phyloP scores from a whole-genome alignment of 495 filamentous ascomycete species.

The Xylaria palmicola region DNA sequence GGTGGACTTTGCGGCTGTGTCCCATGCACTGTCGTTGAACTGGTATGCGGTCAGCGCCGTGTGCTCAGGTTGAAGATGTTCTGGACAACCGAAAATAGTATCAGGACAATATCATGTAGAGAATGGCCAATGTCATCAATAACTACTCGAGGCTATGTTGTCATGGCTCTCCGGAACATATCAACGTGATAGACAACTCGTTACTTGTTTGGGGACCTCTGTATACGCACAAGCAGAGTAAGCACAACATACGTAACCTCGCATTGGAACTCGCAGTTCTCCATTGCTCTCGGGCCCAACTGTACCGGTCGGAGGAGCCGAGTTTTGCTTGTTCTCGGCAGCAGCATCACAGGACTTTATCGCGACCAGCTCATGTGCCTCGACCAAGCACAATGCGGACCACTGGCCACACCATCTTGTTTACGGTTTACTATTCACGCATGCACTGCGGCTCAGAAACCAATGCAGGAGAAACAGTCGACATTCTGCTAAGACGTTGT shows the following conservation, averaged over 20 bases:
- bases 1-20: constrained; percentile 17
- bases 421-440: constrained; percentile 5
- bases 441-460: constrained; percentile 7
- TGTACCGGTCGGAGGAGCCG: constrained; percentile 2
- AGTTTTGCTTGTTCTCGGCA: neutral
- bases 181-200: neutral
- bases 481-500: neutral
- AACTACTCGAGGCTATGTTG: neutral
- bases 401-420: constrained; percentile 5
- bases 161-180: neutral
- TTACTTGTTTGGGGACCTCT: neutral
- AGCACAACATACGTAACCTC: neutral
- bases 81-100: constrained; percentile 13
- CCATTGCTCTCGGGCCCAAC: neutral
- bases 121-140: no score
- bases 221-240: neutral
- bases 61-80: neutral
- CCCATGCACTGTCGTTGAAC: neutral
- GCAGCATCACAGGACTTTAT: neutral
- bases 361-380: neutral
- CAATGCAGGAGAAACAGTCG: neutral
- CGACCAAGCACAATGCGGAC: neutral
- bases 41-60: constrained; percentile 15
- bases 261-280: neutral
- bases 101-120: neutral